Evolutionary conservation across 441 rosid species (phyloP).

Genomic region (Lepidium campestre): DNA sequence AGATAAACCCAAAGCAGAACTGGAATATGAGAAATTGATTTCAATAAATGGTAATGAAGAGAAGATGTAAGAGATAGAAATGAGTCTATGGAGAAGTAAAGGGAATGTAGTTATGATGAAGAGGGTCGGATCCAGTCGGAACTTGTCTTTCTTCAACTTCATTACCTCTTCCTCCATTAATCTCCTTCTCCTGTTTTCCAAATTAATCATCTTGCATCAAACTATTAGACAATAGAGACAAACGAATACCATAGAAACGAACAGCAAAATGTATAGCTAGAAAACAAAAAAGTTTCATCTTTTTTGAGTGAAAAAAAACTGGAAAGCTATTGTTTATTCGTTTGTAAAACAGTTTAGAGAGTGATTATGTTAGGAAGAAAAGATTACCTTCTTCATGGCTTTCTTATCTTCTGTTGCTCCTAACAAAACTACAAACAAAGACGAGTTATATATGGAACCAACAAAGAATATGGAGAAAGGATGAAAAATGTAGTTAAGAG

Average conservation of each 20-base stretch:
- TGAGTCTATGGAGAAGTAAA: constrained; percentile 30
- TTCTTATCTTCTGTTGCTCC: constrained; percentile 16
- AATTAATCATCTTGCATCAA: neutral
- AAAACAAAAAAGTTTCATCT: neutral
- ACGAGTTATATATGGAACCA: neutral
- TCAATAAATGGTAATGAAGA: neutral
- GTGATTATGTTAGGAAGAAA: neutral
- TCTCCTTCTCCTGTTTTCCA: constrained; percentile 12
- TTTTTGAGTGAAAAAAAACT: neutral
- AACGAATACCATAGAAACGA: neutral
- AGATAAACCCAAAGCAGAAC: neutral
- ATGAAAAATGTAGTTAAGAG: neutral
- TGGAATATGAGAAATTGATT: neutral
- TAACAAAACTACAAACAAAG: no score
- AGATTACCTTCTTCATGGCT: constrained; percentile 13
- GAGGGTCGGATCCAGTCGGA: constrained; percentile 77
- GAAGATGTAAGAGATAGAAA: neutral
- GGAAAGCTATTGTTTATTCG: neutral
- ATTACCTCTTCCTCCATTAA: constrained; percentile 13
- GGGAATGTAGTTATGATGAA: constrained; percentile 56
- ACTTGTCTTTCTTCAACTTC: constrained; percentile 46
- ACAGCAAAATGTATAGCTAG: neutral
- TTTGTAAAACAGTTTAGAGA: neutral
- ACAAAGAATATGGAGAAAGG: neutral
- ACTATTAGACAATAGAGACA: neutral